These are phyloP conservation scores for Wickerhamomyces hampshirensis DNA, from an alignment of 805 yeast species.

Conservation along the genomic window DNA sequence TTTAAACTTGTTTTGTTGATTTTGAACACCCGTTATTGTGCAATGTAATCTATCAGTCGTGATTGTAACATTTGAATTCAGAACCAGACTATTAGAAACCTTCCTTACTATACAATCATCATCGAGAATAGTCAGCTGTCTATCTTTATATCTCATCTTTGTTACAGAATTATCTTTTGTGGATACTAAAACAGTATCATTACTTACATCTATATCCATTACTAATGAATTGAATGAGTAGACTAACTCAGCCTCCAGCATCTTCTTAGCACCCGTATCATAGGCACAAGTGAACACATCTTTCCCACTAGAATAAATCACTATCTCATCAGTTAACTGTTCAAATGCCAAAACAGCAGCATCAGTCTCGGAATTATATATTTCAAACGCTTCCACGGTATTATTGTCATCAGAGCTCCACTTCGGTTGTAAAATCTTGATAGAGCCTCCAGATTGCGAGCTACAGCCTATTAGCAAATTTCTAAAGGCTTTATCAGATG, in stretches of 20 bases:
- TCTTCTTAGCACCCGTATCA: slow-evolving; percentile 10
- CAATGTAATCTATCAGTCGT: slow-evolving; percentile 21
- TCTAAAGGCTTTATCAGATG: slow-evolving; percentile 16
- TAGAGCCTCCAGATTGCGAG: slow-evolving; percentile 16
- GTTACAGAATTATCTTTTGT: slow-evolving; percentile 27
- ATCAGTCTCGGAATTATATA: slow-evolving; percentile 15
- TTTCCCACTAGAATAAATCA: slow-evolving; percentile 19
- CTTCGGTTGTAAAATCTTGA: slow-evolving; percentile 20
- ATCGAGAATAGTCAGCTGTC: slow-evolving; percentile 8
- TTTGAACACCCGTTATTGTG: slow-evolving; percentile 12
- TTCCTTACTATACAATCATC: slow-evolving; percentile 21
- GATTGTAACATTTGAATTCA: slow-evolving; percentile 10
- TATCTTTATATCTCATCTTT: slow-evolving; percentile 15
- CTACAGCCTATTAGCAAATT: slow-evolving; percentile 32
- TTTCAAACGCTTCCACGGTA: slow-evolving; percentile 13
- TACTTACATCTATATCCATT: slow-evolving; percentile 21
- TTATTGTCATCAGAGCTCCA: slow-evolving; percentile 2
- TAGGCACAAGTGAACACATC: slow-evolving; percentile 11
- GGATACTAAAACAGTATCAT: slow-evolving; percentile 20
- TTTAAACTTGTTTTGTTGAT: slow-evolving; percentile 13
- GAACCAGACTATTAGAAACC: slow-evolving; percentile 13
- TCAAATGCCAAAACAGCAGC: slow-evolving; percentile 20
- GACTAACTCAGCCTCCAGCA: slow-evolving; percentile 11
- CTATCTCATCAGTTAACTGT: slow-evolving; percentile 13
- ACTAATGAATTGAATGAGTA: slow-evolving; percentile 9